Evolutionary conservation across 176 grass and related monocot genomes (phyloP), one percentile per base, ranked within the genome.

Genomic region (Hordeum marinum): DNA sequence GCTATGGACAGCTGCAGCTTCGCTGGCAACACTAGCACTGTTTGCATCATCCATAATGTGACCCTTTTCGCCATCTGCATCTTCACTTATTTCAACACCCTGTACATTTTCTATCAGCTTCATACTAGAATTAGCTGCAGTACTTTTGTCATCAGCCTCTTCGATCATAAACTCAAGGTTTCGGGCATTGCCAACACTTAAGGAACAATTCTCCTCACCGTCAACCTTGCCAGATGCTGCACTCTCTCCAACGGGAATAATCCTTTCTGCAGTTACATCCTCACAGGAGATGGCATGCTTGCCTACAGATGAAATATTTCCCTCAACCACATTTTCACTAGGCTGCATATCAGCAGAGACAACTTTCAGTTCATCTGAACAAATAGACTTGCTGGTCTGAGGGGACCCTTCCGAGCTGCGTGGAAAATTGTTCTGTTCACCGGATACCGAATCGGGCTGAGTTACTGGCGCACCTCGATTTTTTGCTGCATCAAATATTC

Each of bases 401-500:
- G 83, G 32, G 21, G 75, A 58, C 31, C 62, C 81, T n/a, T 88
- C 61, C 31, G 70, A 85, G 35, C 72, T 85, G 70, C 13, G 57
- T 31, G 72, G 65, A 62, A 34, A 26, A 24, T 68, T 58, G 46
- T 58, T 41, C 11, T 31, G 39, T 59, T 78, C 79, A 21, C 13
- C 21, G 2, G 85, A 61, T 84, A 40, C 68, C 14, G 37, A 23
- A 18, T 29, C 27, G 8, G 55, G 29, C 55, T 58, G 81, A 10
- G 45, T 36, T 73, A 3, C 72, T 45, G 64, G 23, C 23, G 25
- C 46, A 24, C 36, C 21, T 62, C 72, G 80, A 60, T 88, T 84
- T 63, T 95, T 95, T 0, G 88, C 90, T 95, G 93, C 90, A 58
- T 55, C 11, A 34, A 1, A 72, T 9, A 72, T 45, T 34, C 20